Evolutionary conservation across 2,329 filamentous ascomycete genomes (phyloP), one percentile per base, ranked within the genome.

Genomic region (Hypoxylon sp.): DNA sequence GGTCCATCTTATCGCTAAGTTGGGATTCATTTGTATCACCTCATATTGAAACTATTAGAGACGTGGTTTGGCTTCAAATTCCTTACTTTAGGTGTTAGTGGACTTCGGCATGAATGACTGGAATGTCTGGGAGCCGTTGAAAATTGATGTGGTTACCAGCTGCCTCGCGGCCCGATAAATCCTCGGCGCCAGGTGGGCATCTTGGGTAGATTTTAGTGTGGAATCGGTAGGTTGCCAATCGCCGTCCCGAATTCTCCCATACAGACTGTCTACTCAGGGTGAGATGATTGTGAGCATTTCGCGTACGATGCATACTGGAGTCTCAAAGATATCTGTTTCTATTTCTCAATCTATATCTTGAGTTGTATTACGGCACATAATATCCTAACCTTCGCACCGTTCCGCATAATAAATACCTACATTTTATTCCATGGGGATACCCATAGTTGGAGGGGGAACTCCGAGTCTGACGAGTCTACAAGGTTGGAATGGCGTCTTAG

Each of bases 1-100:
- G 32, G 36, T 22, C 55, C 69, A 68, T 71, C 60, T 64, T 57
- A 50, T 60, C 48, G 55, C 50, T 50, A 46, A 8, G 36, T 49
- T 20, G 16, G 33, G 9, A 46, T 49, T 42, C 68, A 70, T 70
- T 32, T 51, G 60, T 57, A 18, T 46, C 32, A 32, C 42, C 42
- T 68, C 62, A 68, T 68, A 52, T 46, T 58, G 20, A 40, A 30
- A 14, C 36, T 4, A 18, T 6, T 2, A n/a, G 4, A 22, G 14
- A 7, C 12, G 40, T n/a, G 4, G 14, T 55, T 36, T 4, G 20
- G n/a, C 9, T 9, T 18, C 8, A 46, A 18, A 28, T 4, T 20
- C 2, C n/a, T 40, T 4, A 16, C 14, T 30, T 14, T 40, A 16
- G 7, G 24, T 48, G 16, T 46, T 18, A 6, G 44, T 48, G 20